These are phyloP conservation scores for Lumnitzera littorea DNA, from an alignment of 345 rosid genomes.

Conservation along the genomic window DNA sequence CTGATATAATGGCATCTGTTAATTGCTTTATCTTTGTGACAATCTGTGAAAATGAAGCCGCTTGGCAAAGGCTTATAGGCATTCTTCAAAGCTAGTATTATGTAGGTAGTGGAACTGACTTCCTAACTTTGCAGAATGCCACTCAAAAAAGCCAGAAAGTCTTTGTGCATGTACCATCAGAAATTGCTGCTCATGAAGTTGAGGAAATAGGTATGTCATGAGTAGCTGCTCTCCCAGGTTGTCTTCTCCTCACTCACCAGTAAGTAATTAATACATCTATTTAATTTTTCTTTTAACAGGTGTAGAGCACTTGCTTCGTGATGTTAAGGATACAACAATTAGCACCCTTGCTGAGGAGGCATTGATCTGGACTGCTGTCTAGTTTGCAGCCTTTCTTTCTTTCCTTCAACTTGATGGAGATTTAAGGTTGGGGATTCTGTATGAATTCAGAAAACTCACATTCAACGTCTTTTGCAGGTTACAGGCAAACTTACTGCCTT, in stretches of 20 bases:
- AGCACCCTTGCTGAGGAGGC: conserved; percentile 90
- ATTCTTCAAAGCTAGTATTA: too few relatives aligned
- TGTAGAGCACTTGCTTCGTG: conserved; percentile 76
- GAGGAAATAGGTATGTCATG: conserved; percentile 75
- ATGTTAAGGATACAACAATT: conserved; percentile 83
- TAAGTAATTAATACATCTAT: conserved; percentile 1
- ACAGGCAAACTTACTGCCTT: conserved; percentile 67
- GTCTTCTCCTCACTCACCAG: too few relatives aligned
- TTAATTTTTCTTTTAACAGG: conserved; percentile 28
- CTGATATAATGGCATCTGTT: not conserved
- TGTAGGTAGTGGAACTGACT: too few relatives aligned
- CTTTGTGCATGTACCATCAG: conserved; percentile 67
- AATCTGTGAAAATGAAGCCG: too few relatives aligned
- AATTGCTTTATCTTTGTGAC: not conserved
- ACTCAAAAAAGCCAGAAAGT: conserved; percentile 86
- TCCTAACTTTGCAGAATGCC: conserved; percentile 43
- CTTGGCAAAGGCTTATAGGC: too few relatives aligned
- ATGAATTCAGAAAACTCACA: not conserved
- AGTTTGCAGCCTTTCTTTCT: not conserved
- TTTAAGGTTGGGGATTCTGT: too few relatives aligned
- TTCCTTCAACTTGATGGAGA: not conserved
- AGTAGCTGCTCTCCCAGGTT: not conserved
- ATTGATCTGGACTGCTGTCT: not conserved
- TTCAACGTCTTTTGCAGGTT: conserved; percentile 31
- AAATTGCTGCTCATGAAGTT: conserved; percentile 85